A percentile compares a stretch with the other conserved stretches of the same genome.
phyloP scores from a whole-genome alignment of 345 rosid species.

The Hevea brasiliensis region DNA sequence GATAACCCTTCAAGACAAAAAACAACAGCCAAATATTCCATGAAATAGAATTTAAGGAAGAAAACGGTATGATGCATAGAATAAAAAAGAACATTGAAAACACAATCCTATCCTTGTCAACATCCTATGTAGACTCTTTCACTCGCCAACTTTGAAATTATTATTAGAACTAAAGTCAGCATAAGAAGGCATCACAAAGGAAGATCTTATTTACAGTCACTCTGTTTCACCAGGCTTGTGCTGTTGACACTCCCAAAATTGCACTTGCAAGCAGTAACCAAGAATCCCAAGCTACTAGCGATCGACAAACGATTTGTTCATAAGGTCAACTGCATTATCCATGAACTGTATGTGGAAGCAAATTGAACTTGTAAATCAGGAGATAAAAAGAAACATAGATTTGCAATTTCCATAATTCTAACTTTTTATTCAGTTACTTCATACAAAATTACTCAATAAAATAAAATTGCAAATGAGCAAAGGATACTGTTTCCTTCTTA shows the following conservation, averaged over 20 bases:
- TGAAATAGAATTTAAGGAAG: not conserved
- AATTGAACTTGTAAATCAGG: constrained; percentile 11
- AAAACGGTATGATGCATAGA: not conserved
- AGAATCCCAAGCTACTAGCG: constrained; percentile 38
- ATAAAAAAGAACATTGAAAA: not conserved
- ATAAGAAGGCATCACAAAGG: not conserved
- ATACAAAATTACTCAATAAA: not conserved
- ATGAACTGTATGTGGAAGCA: constrained; percentile 60
- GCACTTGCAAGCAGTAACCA: constrained; percentile 10
- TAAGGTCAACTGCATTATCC: constrained; percentile 81
- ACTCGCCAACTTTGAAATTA: not conserved
- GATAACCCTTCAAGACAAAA: too few relatives aligned
- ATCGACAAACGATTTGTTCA: constrained; percentile 85
- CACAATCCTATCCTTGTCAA: not conserved
- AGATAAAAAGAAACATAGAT: not conserved
- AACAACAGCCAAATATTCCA: not conserved
- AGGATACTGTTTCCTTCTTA: not conserved
- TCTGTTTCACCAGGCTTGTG: constrained; percentile 10
- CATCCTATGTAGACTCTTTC: not conserved
- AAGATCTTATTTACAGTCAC: constrained; percentile 22
- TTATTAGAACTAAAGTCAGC: not conserved
- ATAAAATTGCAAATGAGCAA: not conserved
- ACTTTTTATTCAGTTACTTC: not conserved
- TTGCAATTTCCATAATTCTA: not conserved
- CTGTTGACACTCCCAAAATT: constrained; percentile 4